These are phyloP conservation scores for Aspergillus pseudoterreus DNA, from an alignment of 2,329 filamentous ascomycete species.

Conservation along the genomic window DNA sequence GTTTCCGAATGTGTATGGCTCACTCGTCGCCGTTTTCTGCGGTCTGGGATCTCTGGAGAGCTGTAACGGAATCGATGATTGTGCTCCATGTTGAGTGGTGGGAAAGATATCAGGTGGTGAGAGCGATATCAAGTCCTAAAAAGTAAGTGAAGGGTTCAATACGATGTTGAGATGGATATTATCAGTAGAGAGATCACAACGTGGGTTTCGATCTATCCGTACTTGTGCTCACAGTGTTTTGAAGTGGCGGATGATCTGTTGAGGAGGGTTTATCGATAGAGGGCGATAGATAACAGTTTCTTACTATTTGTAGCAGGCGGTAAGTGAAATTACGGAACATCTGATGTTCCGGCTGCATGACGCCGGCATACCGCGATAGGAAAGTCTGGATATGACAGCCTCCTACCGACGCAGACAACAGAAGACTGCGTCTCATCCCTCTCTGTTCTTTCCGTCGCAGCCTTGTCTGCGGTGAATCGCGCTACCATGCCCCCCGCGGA, in stretches of 20 bases:
- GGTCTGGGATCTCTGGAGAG: neutral
- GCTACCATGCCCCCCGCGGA: constrained; percentile 21
- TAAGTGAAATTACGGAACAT: constrained; percentile 6
- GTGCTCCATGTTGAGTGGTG: neutral
- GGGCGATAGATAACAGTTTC: neutral
- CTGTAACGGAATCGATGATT: neutral
- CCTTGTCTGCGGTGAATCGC: constrained; percentile 14
- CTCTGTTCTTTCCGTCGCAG: constrained; percentile 6
- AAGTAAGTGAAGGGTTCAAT: neutral
- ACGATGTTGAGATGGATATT: neutral
- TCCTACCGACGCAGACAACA: neutral
- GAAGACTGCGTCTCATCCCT: neutral
- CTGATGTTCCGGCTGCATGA: constrained; percentile 12
- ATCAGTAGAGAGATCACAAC: no score
- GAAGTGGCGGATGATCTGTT: neutral
- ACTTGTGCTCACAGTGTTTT: neutral
- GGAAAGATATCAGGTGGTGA: neutral
- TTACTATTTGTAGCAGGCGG: constrained; percentile 11
- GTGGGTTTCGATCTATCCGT: no score
- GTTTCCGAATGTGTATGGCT: neutral
- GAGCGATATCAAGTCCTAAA: neutral
- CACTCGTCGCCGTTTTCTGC: constrained; percentile 15
- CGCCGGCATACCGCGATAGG: constrained; percentile 17
- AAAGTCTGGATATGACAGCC: constrained; percentile 4
- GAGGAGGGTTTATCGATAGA: constrained; percentile 4